Evolutionary conservation across 345 rosid genomes (phyloP), one percentile per base, ranked within the genome.

Genomic region (Garcia nutans): DNA sequence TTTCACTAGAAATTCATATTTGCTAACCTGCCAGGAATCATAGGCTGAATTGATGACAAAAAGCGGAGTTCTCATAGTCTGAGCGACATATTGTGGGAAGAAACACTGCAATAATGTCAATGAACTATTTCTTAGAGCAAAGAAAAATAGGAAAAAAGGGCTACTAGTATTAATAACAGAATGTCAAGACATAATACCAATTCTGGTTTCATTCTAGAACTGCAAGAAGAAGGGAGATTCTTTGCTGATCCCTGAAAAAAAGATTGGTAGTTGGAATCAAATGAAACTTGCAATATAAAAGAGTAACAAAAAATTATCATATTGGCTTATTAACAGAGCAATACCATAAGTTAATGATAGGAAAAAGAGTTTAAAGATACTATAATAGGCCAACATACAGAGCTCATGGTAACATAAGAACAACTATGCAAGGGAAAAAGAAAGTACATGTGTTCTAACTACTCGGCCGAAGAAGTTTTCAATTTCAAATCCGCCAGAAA

Each of bases 1-100:
- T 60, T 59, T 41, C 8, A 65, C 10, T 2, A 42, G 41, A 65
- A 65, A 24, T 3, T 37, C 24, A 70, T 76, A 49, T 68, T 75
- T n/a, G 62, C 86, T 50, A 76, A 96, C 99, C 99, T 96, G 98
- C 99, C 99, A 93, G 6, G 92, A 87, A 85, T 93, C 98, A 71
- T 92, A 92, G n/a, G 97, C 98, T 1, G 99, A 91, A 82, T 96
- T 96, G 37, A 92, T 78, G 63, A 96, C 66, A 85, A 96, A 96
- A 26, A 96, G 80, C 1, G 99, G 98, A 20, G 97, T 96, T 76
- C 57, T 80, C 77, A 96, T 89, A 58, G 88, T 85, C n/a, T 78
- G 81, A 15, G 84, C 87, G 41, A 89, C 88, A 68, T 92, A 78
- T 80, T 93, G 94, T 11, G 99, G 99, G 90, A 96, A 96, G 90